A percentile compares a stretch with the other conserved stretches of the same genome.
These are phyloP conservation scores for Linderina pennispora DNA, from an alignment of 192 early-diverging fungal species.

Conservation along the genomic window DNA sequence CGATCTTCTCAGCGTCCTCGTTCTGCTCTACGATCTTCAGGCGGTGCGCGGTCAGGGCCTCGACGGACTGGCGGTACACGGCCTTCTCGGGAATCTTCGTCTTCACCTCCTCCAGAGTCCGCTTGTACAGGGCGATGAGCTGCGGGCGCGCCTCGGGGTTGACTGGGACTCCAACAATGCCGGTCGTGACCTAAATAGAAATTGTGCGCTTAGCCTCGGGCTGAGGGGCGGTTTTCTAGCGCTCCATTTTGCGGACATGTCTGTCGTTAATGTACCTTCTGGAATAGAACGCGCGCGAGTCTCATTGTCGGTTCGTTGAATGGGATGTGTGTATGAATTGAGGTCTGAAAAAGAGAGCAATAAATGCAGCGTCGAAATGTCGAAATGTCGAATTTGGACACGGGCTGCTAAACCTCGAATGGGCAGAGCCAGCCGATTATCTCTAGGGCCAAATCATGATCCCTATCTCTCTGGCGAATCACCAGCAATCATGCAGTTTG, in stretches of 20 bases:
- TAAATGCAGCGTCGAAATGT: background rate
- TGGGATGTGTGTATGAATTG: background rate
- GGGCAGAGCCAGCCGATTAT: no score
- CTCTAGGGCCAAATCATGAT: no score
- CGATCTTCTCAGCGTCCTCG: slow-evolving; percentile 70
- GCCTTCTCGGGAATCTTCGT: slow-evolving; percentile 67
- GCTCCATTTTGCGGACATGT: no score
- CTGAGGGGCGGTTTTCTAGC: no score
- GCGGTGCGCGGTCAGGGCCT: slow-evolving; percentile 70
- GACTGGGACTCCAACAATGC: slow-evolving; percentile 79
- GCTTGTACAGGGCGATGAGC: slow-evolving; percentile 76
- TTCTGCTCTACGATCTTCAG: slow-evolving; percentile 68
- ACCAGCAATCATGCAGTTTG: no score
- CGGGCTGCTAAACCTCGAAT: no score
- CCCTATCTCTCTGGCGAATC: no score
- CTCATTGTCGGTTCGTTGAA: slow-evolving; percentile 31
- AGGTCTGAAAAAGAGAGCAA: background rate
- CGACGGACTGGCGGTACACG: slow-evolving; percentile 77
- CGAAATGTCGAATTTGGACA: no score
- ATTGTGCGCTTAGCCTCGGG: no score
- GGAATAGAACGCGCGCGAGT: slow-evolving; percentile 26
- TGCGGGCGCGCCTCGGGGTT: slow-evolving; percentile 82
- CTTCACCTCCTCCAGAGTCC: slow-evolving; percentile 64
- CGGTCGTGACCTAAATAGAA: slow-evolving; percentile 60
- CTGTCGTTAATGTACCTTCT: slow-evolving; percentile 39